Evolutionary conservation across 2,329 filamentous ascomycete genomes (phyloP).

Genomic region (Didymella keratinophila): DNA sequence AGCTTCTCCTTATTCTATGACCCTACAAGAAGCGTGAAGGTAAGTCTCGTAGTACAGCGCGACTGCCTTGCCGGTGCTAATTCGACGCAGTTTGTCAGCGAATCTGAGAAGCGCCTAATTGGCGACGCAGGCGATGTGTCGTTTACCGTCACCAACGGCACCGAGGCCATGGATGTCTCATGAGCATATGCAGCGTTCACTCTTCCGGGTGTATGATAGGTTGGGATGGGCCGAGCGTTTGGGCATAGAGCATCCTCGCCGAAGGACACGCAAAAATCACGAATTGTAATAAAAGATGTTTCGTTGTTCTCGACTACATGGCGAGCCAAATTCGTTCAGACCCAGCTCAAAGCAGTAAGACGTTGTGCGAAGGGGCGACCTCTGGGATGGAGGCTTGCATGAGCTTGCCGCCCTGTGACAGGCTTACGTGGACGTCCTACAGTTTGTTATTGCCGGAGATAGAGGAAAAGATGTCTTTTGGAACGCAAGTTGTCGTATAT

Average conservation of each 20-base stretch:
- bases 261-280: constrained; percentile 14
- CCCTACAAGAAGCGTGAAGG: constrained; percentile 80
- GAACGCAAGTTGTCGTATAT: neutral
- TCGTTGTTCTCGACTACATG: constrained; percentile 3
- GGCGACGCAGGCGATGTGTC: constrained; percentile 83
- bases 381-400: constrained; percentile 1
- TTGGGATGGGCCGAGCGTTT: constrained; percentile 34
- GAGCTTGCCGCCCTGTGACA: constrained; percentile 7
- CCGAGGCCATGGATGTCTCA: constrained; percentile 74
- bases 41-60: constrained; percentile 25
- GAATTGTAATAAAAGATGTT: constrained; percentile 14
- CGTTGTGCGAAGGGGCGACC: neutral
- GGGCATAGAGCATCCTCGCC: constrained; percentile 22
- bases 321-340: neutral
- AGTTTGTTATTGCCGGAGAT: neutral
- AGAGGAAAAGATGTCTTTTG: neutral
- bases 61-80: constrained; percentile 26
- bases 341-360: neutral
- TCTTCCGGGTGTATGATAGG: constrained; percentile 32
- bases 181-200: constrained; percentile 38
- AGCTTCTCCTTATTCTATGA: constrained; percentile 97
- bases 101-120: constrained; percentile 93
- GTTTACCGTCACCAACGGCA: constrained; percentile 64
- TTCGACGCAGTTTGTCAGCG: constrained; percentile 70
- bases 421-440: constrained; percentile 1